Base-by-base conservation (phyloP, 2,329 filamentous ascomycete genomes). In the Emericellopsis cladophorae region DNA sequence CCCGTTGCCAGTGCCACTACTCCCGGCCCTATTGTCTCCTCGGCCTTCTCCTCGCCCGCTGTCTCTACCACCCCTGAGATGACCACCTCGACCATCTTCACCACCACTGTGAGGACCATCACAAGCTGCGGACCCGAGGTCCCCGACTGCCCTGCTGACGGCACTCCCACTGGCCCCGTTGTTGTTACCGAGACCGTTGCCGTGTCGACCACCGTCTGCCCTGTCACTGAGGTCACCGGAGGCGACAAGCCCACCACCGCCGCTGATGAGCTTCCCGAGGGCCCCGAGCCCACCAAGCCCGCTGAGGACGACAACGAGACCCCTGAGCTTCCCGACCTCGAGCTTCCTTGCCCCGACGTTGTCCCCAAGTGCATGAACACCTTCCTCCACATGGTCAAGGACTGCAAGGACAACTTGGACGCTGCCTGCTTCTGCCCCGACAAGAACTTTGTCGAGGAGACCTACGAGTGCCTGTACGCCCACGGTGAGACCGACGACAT, bases 301-400 rank as follows among this genome's bases (percentile, higher is more conserved):
- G 26, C 41, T 40, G 38, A 36, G 15, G 8, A 18, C 26, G 24
- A 42, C 42, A n/a, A 29, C 9, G 43, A 48, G 40, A 45, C 44
- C 38, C 46, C 48, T 31, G 40, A 44, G 15, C 44, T 44, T 29
- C 40, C 44, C 37, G 40, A 48, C 11, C 57, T 63, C 55, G 66
- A 68, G 31, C 62, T 72, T 34, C 65, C 68, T 43, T 76, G 78
- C 64, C 87, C 88, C 43, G 64, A 69, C 22, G 74, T 89, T 37
- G 81, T 95, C 39, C 89, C 90, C 47, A 78, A 78, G 56, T 96
- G 90, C 70, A 68, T 96, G 65, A 92, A 90, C 75, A 93, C 88
- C 54, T 95, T 87, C 85, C 65, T 94, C 54, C 74, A 76, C 58
- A 64, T 71, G 45, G 74, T 83, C 39, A 45, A 54, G 40, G 67